phyloP scores from a whole-genome alignment of 2,329 filamentous ascomycete genomes.

The Verticillium tricorpus region DNA sequence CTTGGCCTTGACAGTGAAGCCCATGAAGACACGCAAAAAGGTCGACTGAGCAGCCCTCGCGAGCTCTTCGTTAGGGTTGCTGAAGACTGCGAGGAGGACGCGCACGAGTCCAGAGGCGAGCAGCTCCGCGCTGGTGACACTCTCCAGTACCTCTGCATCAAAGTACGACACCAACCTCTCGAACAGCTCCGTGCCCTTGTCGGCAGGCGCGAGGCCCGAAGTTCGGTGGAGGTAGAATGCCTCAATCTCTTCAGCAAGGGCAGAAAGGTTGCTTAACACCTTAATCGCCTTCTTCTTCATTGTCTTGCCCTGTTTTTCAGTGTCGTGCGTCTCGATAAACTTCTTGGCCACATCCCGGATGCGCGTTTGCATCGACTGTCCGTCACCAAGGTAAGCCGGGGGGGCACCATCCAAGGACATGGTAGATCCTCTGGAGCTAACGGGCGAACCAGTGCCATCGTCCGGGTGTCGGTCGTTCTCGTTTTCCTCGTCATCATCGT shows the following conservation, averaged over 20 bases:
- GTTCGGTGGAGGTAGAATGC: conserved; percentile 60
- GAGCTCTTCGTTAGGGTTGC: conserved; percentile 58
- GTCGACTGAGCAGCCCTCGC: conserved; percentile 68
- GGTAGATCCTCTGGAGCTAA: conserved; percentile 61
- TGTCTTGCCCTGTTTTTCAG: conserved; percentile 62
- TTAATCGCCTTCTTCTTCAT: conserved; percentile 75
- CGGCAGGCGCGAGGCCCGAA: conserved; percentile 36
- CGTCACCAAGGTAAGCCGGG: conserved; percentile 40
- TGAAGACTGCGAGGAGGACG: conserved; percentile 77
- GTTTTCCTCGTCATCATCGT: conserved; percentile 49
- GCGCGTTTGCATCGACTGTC: conserved; percentile 60
- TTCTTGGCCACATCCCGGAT: conserved; percentile 75
- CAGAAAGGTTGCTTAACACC: conserved; percentile 69
- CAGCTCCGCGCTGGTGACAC: conserved; percentile 92
- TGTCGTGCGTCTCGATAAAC: conserved; percentile 81
- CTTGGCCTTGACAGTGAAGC: conserved; percentile 61
- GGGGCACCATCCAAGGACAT: conserved; percentile 57
- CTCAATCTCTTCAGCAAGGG: conserved; percentile 67
- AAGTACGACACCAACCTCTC: conserved; percentile 76
- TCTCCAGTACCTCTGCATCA: conserved; percentile 81
- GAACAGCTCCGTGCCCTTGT: conserved; percentile 65
- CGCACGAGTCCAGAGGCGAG: conserved; percentile 87
- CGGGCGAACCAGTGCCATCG: conserved; percentile 61
- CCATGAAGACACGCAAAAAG: conserved; percentile 93
- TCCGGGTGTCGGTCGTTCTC: conserved; percentile 46